phyloP scores from a whole-genome alignment of 2,329 filamentous ascomycete genomes.

The Hawksworthiomyces lignivorus region DNA sequence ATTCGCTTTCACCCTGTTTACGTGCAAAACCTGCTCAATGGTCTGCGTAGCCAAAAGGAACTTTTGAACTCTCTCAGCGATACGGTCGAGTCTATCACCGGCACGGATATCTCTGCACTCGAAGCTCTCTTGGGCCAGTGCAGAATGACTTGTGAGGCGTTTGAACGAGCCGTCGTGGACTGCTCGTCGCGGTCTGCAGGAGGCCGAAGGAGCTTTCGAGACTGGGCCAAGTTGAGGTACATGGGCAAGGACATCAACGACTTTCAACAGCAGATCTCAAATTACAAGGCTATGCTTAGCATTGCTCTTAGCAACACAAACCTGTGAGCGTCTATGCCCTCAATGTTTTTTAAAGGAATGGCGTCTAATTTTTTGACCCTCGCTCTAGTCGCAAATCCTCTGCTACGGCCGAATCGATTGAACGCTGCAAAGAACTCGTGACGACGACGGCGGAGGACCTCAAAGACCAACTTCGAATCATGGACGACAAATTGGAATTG shows the following conservation, averaged over 20 bases:
- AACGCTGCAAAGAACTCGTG: constrained; percentile 1
- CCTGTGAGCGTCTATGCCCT: too few species aligned
- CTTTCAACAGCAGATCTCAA: constrained; percentile 2
- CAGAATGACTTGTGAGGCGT: not conserved
- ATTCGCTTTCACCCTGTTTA: constrained; percentile 1
- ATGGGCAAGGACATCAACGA: constrained; percentile 2
- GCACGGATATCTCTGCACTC: not conserved
- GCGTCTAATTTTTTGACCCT: too few species aligned
- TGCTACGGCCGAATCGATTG: not conserved
- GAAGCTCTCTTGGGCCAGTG: not conserved
- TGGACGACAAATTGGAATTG: not conserved
- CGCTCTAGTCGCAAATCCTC: constrained; percentile 4
- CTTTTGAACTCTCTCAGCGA: constrained; percentile 1
- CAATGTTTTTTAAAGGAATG: too few species aligned
- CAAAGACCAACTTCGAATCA: constrained; percentile 2
- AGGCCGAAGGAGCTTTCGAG: constrained; percentile 1
- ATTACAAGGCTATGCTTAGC: constrained; percentile 1
- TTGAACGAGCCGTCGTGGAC: constrained; percentile 1
- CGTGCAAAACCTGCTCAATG: not conserved
- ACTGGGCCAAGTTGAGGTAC: constrained; percentile 3
- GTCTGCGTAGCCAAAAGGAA: not conserved
- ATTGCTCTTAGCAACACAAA: not conserved
- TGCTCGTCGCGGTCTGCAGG: constrained; percentile 1
- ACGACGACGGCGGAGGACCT: constrained; percentile 1
- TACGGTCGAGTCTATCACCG: constrained; percentile 1